Conservation (phyloP, 2,329 filamentous ascomycete genomes). For the Juglanconis sp. region DNA sequence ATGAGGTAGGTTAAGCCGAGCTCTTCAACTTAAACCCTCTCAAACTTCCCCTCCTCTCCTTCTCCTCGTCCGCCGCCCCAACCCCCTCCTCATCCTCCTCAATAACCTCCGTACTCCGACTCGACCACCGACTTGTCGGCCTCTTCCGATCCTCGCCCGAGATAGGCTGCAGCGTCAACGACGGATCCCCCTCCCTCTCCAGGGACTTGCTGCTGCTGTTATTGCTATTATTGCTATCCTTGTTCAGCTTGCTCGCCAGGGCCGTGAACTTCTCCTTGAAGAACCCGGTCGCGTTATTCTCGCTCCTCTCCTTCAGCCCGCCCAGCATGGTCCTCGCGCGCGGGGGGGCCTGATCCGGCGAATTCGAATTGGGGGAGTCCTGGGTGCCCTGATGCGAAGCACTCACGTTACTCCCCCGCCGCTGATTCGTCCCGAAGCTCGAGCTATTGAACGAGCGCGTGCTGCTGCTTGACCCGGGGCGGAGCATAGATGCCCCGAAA, state of each 20-base stretch:
- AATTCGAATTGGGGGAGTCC: not conserved
- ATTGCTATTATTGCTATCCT: not conserved
- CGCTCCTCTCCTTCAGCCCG: slow-evolving; percentile 17
- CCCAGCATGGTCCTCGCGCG: slow-evolving; percentile 14
- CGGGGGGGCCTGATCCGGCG: slow-evolving; percentile 6
- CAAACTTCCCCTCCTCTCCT: not conserved
- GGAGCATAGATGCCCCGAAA: slow-evolving; percentile 22
- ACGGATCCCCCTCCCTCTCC: not conserved
- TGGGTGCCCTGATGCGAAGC: not conserved
- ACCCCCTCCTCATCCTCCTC: slow-evolving; percentile 23
- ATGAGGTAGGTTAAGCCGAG: not conserved
- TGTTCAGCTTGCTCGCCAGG: slow-evolving; percentile 24
- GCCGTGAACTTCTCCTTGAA: slow-evolving; percentile 24
- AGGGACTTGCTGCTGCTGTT: slow-evolving; percentile 30
- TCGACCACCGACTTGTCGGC: slow-evolving; percentile 16
- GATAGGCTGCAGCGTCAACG: slow-evolving; percentile 22
- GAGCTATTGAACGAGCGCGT: slow-evolving; percentile 20
- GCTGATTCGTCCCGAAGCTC: slow-evolving; percentile 16
- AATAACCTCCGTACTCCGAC: slow-evolving; percentile 17
- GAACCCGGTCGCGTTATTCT: slow-evolving; percentile 9
- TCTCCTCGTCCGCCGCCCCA: slow-evolving; percentile 11
- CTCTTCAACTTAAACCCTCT: not conserved
- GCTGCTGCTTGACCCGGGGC: slow-evolving; percentile 23
- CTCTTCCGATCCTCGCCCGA: slow-evolving; percentile 20
- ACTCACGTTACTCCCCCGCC: slow-evolving; percentile 18